Base-by-base conservation (phyloP, 495 filamentous ascomycete genomes). In the Chaetomium fimeti region DNA sequence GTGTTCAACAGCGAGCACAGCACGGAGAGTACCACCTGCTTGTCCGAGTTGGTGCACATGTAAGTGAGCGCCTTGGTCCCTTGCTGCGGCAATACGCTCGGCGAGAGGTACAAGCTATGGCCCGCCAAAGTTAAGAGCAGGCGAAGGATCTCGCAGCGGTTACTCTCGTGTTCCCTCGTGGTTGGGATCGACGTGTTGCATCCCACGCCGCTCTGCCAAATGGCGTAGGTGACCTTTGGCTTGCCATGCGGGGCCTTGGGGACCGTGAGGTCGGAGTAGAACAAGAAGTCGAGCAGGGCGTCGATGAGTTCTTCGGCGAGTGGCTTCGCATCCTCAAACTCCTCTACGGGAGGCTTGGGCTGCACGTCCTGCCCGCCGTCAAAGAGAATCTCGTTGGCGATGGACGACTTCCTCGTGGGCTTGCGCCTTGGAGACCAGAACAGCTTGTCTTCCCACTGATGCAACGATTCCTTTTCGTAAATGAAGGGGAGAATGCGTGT, bases 201-300 rank as follows among this genome's bases (percentile, higher is more conserved):
- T 2, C 94, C 94, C 53, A 99, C 93, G 27, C 94, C 94, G 69
- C 89, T 97, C 75, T 97, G 92, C 94, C 94, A 99, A 69, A 99
- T 98, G 42, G 92, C 88, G 78, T 91, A 96, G 16, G 89, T 90
- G 45, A 97, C 88, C 74, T 96, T 97, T 67, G 82, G 82, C 71
- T 89, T 91, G 43, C 85, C 87, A 51, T 87, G 83, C 36, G 77
- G 79, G 51, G 80, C 76, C 62, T 69, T 78, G 0, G 93, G 92
- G 9, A 97, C 82, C 0, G 92, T 96, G 72, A 99, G 90, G 51
- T 89, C 90, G 24, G 90, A 86, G 74, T 90, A 96, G 83, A 98
- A 99, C 18, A 98, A 82, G 57, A 98, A 77, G 70, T 97, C 94
- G 60, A 93, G 78, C 25, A 98, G 80, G 3, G 91, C 91, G 73